These are phyloP conservation scores for Hymenoscyphus fructigenus DNA, from an alignment of 2,329 filamentous ascomycete species.

Conservation along the genomic window DNA sequence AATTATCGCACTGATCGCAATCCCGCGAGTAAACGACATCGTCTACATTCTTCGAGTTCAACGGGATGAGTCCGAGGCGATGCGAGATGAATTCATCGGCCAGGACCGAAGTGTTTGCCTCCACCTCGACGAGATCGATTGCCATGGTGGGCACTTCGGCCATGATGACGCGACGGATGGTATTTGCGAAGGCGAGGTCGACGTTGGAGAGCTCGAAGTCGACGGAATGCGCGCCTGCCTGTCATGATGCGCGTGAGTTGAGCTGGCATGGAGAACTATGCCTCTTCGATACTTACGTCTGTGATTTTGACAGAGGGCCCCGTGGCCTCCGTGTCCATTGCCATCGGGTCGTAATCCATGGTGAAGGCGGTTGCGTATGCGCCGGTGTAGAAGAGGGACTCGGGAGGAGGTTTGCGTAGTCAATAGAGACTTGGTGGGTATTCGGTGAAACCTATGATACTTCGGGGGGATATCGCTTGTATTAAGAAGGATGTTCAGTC, in stretches of 20 bases:
- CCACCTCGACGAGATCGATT: conserved; percentile 91
- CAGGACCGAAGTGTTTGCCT: conserved; percentile 91
- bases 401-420: neutral
- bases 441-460: neutral
- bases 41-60: conserved; percentile 81
- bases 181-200: conserved; percentile 90
- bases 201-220: conserved; percentile 90
- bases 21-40: conserved; percentile 85
- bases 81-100: conserved; percentile 96
- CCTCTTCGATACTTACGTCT: conserved; percentile 36
- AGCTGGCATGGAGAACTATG: conserved; percentile 3
- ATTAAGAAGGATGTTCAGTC: neutral
- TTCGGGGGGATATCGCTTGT: neutral
- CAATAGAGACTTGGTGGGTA: neutral
- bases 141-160: conserved; percentile 93
- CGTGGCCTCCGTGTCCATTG: conserved; percentile 43
- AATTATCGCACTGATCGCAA: conserved; percentile 86
- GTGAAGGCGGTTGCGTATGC: conserved; percentile 21
- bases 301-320: conserved; percentile 48
- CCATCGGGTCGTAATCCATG: conserved; percentile 51
- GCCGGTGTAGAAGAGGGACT: neutral
- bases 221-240: conserved; percentile 80
- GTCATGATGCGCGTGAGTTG: conserved; percentile 28
- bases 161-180: conserved; percentile 84
- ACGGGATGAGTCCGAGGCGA: conserved; percentile 83